Conservation (phyloP, 2,329 filamentous ascomycete species). For the Neobulgaria alba region DNA sequence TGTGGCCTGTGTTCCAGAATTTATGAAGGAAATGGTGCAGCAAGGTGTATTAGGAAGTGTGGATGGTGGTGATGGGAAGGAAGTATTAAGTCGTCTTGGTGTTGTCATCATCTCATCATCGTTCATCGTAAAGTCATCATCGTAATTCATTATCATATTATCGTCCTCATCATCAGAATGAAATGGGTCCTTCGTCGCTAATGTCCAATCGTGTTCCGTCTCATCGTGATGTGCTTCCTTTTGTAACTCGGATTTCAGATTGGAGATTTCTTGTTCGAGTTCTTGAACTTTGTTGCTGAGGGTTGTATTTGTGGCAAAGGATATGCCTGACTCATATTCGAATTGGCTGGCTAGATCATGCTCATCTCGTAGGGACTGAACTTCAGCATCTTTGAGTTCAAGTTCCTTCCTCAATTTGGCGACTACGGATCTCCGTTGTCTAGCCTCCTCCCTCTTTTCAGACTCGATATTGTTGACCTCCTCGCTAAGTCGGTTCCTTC, state of each 20-base stretch:
- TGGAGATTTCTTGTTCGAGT: constrained; percentile 22
- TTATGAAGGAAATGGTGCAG: constrained; percentile 11
- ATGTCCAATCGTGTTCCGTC: constrained; percentile 38
- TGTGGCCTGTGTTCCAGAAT: constrained; percentile 17
- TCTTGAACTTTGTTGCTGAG: constrained; percentile 20
- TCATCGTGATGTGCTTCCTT: constrained; percentile 15
- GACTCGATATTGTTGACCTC: constrained; percentile 46
- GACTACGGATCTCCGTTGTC: constrained; percentile 38
- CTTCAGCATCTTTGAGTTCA: constrained; percentile 21
- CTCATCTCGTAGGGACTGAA: constrained; percentile 25
- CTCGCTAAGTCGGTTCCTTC: constrained; percentile 48
- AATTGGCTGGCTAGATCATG: constrained; percentile 24
- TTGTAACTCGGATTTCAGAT: constrained; percentile 22
- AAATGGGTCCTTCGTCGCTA: constrained; percentile 39
- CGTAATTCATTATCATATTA: constrained; percentile 30
- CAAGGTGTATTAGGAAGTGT: constrained; percentile 25
- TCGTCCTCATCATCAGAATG: constrained; percentile 23
- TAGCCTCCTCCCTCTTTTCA: constrained; percentile 36
- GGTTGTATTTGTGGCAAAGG: constrained; percentile 8
- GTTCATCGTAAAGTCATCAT: constrained; percentile 16
- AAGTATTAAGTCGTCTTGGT: constrained; percentile 21
- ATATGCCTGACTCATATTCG: constrained; percentile 19
- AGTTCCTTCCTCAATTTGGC: constrained; percentile 41
- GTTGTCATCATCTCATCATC: constrained; percentile 22
- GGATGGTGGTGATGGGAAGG: constrained; percentile 27